Evolutionary conservation across 2,329 filamentous ascomycete genomes (phyloP).

Genomic region (Diaporthe sp.): DNA sequence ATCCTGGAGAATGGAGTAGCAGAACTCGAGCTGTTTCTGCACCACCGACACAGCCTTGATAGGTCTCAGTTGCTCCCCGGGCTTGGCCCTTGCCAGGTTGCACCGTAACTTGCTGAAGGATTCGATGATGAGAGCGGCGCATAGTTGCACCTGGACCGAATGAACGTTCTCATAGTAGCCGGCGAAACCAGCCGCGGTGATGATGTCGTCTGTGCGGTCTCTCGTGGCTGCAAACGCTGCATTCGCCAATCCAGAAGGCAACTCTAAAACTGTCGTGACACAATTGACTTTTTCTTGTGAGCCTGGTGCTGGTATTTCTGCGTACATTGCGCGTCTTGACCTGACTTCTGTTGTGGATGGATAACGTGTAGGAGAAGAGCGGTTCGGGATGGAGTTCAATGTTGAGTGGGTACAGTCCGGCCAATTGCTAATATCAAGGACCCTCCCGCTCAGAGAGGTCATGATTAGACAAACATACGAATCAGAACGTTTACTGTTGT

Average conservation of each 20-base stretch:
- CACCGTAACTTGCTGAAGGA: background rate
- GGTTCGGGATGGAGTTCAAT: background rate
- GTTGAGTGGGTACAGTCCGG: background rate
- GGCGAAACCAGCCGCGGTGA: background rate
- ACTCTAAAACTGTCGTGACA: background rate
- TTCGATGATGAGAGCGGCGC: background rate
- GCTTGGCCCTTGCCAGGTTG: background rate
- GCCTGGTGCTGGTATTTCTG: background rate
- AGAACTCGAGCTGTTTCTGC: background rate
- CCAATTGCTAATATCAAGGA: no score
- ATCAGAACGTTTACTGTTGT: no score
- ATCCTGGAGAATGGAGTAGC: background rate
- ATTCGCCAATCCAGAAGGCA: background rate
- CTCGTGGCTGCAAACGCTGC: background rate
- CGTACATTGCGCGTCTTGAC: background rate
- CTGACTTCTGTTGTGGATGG: background rate
- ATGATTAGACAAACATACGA: no score
- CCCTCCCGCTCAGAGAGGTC: no score
- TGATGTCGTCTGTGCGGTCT: background rate
- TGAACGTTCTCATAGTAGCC: background rate
- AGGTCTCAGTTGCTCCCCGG: background rate
- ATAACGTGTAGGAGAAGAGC: background rate
- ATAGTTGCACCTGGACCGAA: background rate
- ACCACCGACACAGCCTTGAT: background rate
- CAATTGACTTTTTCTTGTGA: background rate